These are phyloP conservation scores for Claviceps pazoutovae DNA, from an alignment of 2,329 filamentous ascomycete genomes.

Conservation along the genomic window DNA sequence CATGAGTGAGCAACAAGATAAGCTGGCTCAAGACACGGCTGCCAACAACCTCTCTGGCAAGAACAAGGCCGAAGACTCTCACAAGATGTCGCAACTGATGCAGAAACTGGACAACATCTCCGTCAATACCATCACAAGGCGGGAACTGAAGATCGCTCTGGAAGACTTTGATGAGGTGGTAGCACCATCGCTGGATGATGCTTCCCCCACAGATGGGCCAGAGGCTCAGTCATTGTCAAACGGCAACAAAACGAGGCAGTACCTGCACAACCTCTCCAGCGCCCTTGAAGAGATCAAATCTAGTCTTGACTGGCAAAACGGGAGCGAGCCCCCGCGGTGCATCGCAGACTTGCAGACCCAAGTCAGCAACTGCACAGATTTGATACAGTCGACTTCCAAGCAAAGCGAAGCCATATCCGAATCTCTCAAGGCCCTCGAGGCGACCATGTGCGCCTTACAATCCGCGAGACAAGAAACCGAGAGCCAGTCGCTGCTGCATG, in stretches of 20 bases:
- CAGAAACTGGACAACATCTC: background rate
- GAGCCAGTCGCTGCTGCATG: background rate
- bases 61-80: background rate
- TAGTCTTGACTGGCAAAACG: background rate
- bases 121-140: background rate
- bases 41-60: background rate
- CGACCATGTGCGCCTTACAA: background rate
- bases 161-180: conserved; percentile 1
- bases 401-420: background rate
- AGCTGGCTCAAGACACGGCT: background rate
- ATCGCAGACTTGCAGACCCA: background rate
- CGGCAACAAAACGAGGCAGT: background rate
- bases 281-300: background rate
- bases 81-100: background rate
- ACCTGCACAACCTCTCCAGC: background rate
- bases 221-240: background rate
- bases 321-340: background rate
- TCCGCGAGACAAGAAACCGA: background rate
- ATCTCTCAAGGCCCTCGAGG: conserved; percentile 1
- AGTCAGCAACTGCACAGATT: background rate
- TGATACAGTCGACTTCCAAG: conserved; percentile 1
- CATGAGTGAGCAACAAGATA: background rate
- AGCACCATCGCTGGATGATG: background rate
- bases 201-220: background rate
- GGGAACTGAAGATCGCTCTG: conserved; percentile 1